A percentile compares a stretch with the other conserved stretches of the same genome.
Conservation (phyloP, 257 asterid genomes). For the Solanum gracilifrons region DNA sequence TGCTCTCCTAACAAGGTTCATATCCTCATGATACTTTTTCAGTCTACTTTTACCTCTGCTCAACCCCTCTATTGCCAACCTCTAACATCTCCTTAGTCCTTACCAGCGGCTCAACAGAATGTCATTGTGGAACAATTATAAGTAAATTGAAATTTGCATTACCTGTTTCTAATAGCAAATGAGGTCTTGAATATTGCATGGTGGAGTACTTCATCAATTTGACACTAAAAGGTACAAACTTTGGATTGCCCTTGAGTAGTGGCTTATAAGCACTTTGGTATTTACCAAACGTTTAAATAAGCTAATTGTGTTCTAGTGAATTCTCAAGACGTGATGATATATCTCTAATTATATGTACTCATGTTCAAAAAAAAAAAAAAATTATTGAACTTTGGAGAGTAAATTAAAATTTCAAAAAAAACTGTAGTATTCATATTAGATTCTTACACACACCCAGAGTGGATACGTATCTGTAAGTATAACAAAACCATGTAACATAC, state of each 20-base stretch:
- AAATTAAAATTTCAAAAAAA: background rate
- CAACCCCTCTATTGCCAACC: background rate
- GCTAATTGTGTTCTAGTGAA: background rate
- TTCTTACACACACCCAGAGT: background rate
- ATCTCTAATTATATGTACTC: background rate
- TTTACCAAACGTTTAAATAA: too few relatives aligned
- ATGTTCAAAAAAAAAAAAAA: background rate
- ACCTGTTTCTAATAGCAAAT: background rate
- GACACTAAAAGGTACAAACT: background rate
- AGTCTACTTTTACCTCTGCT: background rate
- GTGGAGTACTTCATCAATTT: background rate
- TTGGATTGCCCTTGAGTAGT: background rate
- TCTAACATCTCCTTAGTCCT: background rate
- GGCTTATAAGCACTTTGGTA: too few relatives aligned
- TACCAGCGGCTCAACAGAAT: background rate
- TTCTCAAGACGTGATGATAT: background rate
- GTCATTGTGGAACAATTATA: background rate
- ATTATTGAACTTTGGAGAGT: background rate
- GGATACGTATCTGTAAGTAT: background rate
- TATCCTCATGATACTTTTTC: background rate
- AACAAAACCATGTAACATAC: background rate
- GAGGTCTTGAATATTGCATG: background rate
- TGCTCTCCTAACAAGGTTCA: background rate
- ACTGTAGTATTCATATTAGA: background rate
- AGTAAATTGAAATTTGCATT: background rate